Evolutionary conservation across 306 rosid species (phyloP), one percentile per base, ranked within the genome.

Genomic region (Lathyrus sativus): DNA sequence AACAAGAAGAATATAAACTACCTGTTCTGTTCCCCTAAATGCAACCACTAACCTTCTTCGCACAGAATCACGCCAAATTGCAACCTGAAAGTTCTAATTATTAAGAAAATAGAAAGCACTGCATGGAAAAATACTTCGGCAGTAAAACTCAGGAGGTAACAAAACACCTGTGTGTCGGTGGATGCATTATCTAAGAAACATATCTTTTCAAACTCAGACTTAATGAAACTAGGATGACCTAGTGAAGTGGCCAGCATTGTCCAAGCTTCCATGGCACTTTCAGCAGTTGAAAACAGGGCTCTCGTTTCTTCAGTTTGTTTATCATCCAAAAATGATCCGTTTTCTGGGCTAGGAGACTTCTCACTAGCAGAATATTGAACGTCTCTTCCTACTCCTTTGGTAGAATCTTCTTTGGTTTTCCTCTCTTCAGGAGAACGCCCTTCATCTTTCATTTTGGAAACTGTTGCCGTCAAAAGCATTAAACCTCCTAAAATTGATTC

Each of bases 181-280:
- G 91, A 62, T 37, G 80, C 76, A 68, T 86, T 86, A 79, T 92
- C 96, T 71, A 92, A 76, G 81, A 92, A 92, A 78, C 98, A 90
- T 71, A 92, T 71, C 78, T 92, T 92, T 78, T 88, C 96, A 79
- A 90, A 92, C 74, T 92, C 98, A 3, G 98, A 92, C 80, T 90
- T 92, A 9, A 92, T 90, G 71, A 92, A 92, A 81, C 96, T 90
- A 56, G 96, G 89, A 45, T 92, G 98, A 38, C 98, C 98, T 50
- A 90, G 76, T 60, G 98, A 90, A 55, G 90, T 86, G 45, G 93
- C 95, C 55, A 92, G 96, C 98, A 92, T 85, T 42, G 98, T 92
- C 98, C 98, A 92, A 54, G 98, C 98, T 81, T 92, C 98, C 81
- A 92, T 70, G 56, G 98, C 98, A 79, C 84, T 92, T 84, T 92